A percentile compares a stretch with the other conserved stretches of the same genome.
Evolutionary conservation across 1,284 basidiomycete genomes (phyloP).

Genomic region (Ustilago hordei): DNA sequence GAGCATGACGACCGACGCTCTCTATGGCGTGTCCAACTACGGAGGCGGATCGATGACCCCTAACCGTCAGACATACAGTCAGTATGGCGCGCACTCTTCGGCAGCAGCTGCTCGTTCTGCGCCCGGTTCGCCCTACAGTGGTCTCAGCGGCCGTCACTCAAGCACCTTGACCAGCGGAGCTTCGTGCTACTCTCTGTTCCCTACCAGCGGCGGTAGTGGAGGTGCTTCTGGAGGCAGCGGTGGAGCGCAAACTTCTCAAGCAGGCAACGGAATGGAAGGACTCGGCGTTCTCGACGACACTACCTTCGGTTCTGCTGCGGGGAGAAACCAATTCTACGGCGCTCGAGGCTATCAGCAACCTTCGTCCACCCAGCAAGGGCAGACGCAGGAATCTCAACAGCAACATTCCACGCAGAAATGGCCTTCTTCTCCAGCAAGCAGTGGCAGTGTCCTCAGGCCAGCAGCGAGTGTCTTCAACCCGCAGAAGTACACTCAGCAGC

Average conservation of each 20-base stretch:
- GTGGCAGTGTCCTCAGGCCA: slow-evolving; percentile 32
- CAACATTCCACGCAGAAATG: slow-evolving; percentile 19
- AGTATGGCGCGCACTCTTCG: slow-evolving; percentile 33
- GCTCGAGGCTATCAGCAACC: slow-evolving; percentile 37
- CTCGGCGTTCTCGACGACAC: slow-evolving; percentile 42
- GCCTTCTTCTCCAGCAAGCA: slow-evolving; percentile 10
- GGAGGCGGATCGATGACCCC: slow-evolving; percentile 40
- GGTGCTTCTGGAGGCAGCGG: slow-evolving; percentile 10
- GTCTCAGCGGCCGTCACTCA: slow-evolving; percentile 34
- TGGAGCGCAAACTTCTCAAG: slow-evolving; percentile 22
- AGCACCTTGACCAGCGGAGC: slow-evolving; percentile 29
- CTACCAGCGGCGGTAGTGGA: slow-evolving; percentile 24
- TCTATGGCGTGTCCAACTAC: slow-evolving; percentile 42
- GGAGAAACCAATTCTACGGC: slow-evolving; percentile 36
- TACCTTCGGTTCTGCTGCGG: slow-evolving; percentile 19
- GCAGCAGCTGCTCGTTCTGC: slow-evolving; percentile 34
- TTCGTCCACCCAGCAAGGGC: slow-evolving; percentile 13
- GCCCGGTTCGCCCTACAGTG: slow-evolving; percentile 51
- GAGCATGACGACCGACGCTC: slow-evolving; percentile 34
- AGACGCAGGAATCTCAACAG: slow-evolving; percentile 14
- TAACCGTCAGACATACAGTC: slow-evolving; percentile 30
- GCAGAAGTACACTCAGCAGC: slow-evolving; percentile 23
- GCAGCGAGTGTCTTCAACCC: slow-evolving; percentile 44
- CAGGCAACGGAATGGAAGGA: slow-evolving; percentile 32
- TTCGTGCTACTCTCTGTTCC: slow-evolving; percentile 49